Conservation (phyloP, 2,329 filamentous ascomycete genomes). For the Immersiporthe knoxdaviesiana region DNA sequence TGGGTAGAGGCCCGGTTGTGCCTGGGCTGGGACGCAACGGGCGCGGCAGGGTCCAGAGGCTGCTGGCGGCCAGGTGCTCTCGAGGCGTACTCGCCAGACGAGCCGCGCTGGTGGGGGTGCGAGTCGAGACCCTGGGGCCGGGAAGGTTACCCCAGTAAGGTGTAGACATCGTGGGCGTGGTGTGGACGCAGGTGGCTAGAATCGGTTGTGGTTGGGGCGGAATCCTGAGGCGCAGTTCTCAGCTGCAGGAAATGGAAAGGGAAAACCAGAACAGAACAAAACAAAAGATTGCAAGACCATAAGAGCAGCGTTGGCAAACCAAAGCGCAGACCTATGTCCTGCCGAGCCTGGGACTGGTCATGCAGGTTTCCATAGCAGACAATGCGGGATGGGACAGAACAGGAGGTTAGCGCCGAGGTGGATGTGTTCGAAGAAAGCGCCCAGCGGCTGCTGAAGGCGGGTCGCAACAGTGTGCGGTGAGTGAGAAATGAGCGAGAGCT, state of each 20-base stretch:
- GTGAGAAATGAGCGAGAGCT: background rate
- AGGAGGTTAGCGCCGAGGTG: conserved; percentile 26
- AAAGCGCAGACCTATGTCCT: conserved; percentile 21
- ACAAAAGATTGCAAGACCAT: conserved; percentile 31
- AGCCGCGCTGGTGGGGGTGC: conserved; percentile 43
- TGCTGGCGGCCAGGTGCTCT: conserved; percentile 39
- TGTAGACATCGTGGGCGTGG: conserved; percentile 46
- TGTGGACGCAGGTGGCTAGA: conserved; percentile 29
- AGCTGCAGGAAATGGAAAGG: conserved; percentile 33
- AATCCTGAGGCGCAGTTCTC: conserved; percentile 32
- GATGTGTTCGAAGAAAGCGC: conserved; percentile 19
- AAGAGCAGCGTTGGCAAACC: conserved; percentile 16
- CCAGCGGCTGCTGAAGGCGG: conserved; percentile 1
- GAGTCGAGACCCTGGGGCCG: conserved; percentile 46
- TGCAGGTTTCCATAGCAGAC: conserved; percentile 29
- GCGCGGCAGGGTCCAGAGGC: conserved; percentile 38
- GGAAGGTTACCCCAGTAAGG: conserved; percentile 65
- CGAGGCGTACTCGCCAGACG: conserved; percentile 41
- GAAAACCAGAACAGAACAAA: too few relatives aligned
- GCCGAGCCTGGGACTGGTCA: conserved; percentile 24
- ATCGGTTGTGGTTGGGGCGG: conserved; percentile 29
- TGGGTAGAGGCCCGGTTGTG: conserved; percentile 58
- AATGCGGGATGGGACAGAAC: conserved; percentile 24
- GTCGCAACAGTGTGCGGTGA: conserved; percentile 13
- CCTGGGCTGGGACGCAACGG: conserved; percentile 46